Percentiles rank a stretch among this genome's conserved stretches.
Evolutionary conservation across 2,329 filamentous ascomycete genomes (phyloP).

Genomic region (Diaporthe destruens): DNA sequence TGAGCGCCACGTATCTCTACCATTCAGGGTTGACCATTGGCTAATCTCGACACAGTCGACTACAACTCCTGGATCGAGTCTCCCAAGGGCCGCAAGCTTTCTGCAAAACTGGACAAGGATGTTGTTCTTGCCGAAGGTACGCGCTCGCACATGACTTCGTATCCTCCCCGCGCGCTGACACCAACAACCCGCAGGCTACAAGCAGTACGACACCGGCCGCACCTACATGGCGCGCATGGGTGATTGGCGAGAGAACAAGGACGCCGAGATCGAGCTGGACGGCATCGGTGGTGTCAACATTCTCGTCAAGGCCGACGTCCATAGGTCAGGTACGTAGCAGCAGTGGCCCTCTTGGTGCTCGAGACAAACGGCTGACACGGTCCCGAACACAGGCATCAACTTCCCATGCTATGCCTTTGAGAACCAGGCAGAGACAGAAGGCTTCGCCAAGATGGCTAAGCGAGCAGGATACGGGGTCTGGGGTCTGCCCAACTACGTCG

Average conservation of each 20-base stretch:
- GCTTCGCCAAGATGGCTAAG: constrained; percentile 99
- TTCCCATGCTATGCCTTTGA: constrained; percentile 98
- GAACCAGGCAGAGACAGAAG: constrained; percentile 98
- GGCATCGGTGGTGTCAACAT: constrained; percentile 98
- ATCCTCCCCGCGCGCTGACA: constrained; percentile 39
- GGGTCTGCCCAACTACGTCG: constrained; percentile 95
- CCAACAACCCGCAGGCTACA: constrained; percentile 74
- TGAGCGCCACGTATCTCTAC: constrained; percentile 60
- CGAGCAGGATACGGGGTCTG: constrained; percentile 92
- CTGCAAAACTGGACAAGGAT: constrained; percentile 80
- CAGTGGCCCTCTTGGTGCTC: not conserved
- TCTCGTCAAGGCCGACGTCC: constrained; percentile 96
- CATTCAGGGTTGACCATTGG: not conserved
- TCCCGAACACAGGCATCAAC: constrained; percentile 79
- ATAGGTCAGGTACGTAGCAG: constrained; percentile 80
- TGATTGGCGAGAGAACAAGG: constrained; percentile 91
- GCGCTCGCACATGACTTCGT: constrained; percentile 8
- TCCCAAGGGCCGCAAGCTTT: constrained; percentile 81
- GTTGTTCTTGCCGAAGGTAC: constrained; percentile 90
- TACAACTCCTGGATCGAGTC: constrained; percentile 99
- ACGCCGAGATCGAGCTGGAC: constrained; percentile 92
- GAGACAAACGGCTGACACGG: constrained; percentile 14
- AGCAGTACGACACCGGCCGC: constrained; percentile 90
- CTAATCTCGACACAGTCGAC: constrained; percentile 73
- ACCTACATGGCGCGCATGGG: constrained; percentile 92